These are phyloP conservation scores for Meyerozyma athensensis DNA, from an alignment of 1,139 yeast genomes.

Conservation along the genomic window DNA sequence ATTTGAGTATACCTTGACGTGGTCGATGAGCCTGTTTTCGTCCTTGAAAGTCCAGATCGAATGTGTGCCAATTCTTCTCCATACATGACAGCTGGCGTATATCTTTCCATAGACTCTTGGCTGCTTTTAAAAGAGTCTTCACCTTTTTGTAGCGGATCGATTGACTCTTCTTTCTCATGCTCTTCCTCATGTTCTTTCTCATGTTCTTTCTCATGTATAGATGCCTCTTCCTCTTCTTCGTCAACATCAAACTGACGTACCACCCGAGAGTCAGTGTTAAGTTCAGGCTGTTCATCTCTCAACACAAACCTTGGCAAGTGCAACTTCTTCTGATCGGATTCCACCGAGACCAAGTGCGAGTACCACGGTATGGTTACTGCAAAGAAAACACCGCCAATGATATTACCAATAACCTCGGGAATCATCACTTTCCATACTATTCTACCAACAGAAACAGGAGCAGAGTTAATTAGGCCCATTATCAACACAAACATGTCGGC, in stretches of 20 bases:
- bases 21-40: background rate
- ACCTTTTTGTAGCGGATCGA: background rate
- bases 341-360: constrained; percentile 65
- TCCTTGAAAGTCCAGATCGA: background rate
- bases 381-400: constrained; percentile 65
- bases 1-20: constrained; percentile 7
- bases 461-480: constrained; percentile 63
- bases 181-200: constrained; percentile 8
- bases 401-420: constrained; percentile 67
- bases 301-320: constrained; percentile 64
- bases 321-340: constrained; percentile 55
- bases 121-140: background rate
- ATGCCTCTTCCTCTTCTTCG: constrained; percentile 9
- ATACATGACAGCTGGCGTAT: background rate
- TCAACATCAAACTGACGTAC: constrained; percentile 36
- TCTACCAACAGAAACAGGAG: constrained; percentile 55
- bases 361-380: constrained; percentile 63
- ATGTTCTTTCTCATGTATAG: constrained; percentile 12
- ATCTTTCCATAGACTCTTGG: background rate
- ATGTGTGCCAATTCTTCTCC: background rate
- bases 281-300: constrained; percentile 74
- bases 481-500: constrained; percentile 73
- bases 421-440: constrained; percentile 67
- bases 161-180: background rate
- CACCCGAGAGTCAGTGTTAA: constrained; percentile 72